phyloP scores from a whole-genome alignment of 768 basidiomycete species.

The Mycena indigotica region DNA sequence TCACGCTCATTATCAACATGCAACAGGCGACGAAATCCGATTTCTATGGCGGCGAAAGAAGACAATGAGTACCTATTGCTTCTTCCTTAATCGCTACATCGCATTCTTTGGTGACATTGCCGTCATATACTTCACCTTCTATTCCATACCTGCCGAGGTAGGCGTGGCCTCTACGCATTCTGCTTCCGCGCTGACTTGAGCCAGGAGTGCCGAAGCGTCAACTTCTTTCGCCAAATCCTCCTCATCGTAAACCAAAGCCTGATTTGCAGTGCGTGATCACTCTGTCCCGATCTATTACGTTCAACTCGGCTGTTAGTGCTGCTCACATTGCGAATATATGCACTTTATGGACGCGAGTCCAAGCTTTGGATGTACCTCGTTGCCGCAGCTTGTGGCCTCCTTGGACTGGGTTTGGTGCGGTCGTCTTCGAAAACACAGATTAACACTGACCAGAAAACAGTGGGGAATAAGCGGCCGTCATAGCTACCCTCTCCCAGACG shows the following conservation, averaged over 20 bases:
- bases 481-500: slow-evolving; percentile 2
- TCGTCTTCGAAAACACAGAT: no score
- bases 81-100: slow-evolving; percentile 14
- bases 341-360: slow-evolving; percentile 6
- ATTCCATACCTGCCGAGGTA: slow-evolving; percentile 5
- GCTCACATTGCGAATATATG: slow-evolving; percentile 12
- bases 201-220: slow-evolving; percentile 3
- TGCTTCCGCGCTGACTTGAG: not conserved
- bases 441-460: not conserved
- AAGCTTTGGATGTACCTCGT: not conserved
- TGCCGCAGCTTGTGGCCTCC: not conserved
- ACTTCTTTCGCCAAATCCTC: slow-evolving; percentile 15
- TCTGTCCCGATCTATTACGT: not conserved
- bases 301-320: not conserved
- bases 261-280: slow-evolving; percentile 1
- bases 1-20: not conserved
- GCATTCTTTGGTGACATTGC: slow-evolving; percentile 10
- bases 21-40: slow-evolving; percentile 12
- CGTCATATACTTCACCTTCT: slow-evolving; percentile 8
- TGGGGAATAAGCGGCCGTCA: slow-evolving; percentile 11
- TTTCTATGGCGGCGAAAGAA: slow-evolving; percentile 5
- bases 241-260: slow-evolving; percentile 13
- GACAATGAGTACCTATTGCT: slow-evolving; percentile 12
- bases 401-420: slow-evolving; percentile 7
- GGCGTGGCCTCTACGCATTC: not conserved